These are phyloP conservation scores for Colletotrichum paranaense DNA, from an alignment of 2,329 filamentous ascomycete species.

Conservation along the genomic window DNA sequence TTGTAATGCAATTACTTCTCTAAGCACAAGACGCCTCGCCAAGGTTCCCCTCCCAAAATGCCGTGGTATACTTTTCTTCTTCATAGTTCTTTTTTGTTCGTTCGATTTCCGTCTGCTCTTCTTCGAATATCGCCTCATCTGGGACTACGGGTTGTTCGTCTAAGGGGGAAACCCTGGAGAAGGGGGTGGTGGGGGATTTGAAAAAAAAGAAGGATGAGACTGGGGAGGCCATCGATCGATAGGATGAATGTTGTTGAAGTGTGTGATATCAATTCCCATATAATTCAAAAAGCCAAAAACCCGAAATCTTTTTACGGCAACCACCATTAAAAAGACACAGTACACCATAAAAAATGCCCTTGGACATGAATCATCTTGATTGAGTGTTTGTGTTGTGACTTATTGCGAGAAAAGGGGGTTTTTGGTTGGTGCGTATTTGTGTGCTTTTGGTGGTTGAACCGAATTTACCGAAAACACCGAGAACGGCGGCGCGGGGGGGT, in stretches of 20 bases:
- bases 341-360: neutral
- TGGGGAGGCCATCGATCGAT: neutral
- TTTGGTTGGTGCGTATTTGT: neutral
- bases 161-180: neutral
- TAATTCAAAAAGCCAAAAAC: slow-evolving; percentile 26
- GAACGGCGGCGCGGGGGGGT: slow-evolving; percentile 5
- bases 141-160: neutral
- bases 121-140: slow-evolving; percentile 30
- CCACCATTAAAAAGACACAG: slow-evolving; percentile 4
- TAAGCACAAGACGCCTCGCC: slow-evolving; percentile 34
- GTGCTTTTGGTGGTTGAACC: slow-evolving; percentile 11
- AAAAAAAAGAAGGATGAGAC: too few relatives aligned
- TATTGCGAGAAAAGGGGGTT: slow-evolving; percentile 23
- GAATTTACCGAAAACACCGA: slow-evolving; percentile 6
- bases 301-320: slow-evolving; percentile 5
- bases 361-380: slow-evolving; percentile 36
- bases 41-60: slow-evolving; percentile 11
- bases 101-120: neutral
- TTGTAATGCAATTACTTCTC: slow-evolving; percentile 25
- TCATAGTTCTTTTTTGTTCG: neutral
- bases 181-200: too few relatives aligned
- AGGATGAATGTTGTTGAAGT: slow-evolving; percentile 22
- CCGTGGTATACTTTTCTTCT: slow-evolving; percentile 24
- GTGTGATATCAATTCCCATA: slow-evolving; percentile 33
- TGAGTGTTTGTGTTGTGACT: slow-evolving; percentile 33